A percentile compares a stretch with the other conserved stretches of the same genome.
phyloP scores from a whole-genome alignment of 2,329 filamentous ascomycete genomes.

The Aspergillus novoparasiticus region DNA sequence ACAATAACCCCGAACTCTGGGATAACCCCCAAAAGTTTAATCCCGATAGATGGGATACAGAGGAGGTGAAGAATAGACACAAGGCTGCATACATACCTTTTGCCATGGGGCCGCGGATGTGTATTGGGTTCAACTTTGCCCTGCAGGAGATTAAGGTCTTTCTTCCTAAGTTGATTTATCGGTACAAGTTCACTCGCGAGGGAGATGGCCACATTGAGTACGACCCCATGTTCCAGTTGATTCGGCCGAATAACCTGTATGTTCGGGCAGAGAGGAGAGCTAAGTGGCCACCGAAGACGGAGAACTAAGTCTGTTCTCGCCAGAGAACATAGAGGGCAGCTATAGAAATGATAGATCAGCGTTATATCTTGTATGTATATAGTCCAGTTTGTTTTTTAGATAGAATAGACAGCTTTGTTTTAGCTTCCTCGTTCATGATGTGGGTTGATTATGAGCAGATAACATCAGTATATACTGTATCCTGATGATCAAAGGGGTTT shows the following conservation, averaged over 20 bases:
- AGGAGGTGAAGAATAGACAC: conserved; percentile 55
- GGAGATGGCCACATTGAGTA: conserved; percentile 49
- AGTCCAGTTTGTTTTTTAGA: neutral
- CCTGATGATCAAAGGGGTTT: too few relatives aligned
- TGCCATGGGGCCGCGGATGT: conserved; percentile 58
- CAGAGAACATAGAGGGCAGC: neutral
- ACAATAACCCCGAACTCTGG: conserved; percentile 59
- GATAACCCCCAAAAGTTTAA: conserved; percentile 60
- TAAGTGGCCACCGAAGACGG: conserved; percentile 29
- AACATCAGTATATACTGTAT: too few relatives aligned
- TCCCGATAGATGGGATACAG: conserved; percentile 62
- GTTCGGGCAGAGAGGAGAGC: conserved; percentile 20
- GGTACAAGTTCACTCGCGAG: conserved; percentile 60
- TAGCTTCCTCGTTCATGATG: neutral
- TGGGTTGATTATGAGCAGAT: too few relatives aligned
- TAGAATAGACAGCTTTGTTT: neutral
- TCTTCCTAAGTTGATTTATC: conserved; percentile 59
- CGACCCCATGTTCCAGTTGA: conserved; percentile 33
- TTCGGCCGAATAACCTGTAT: conserved; percentile 32
- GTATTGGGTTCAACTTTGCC: conserved; percentile 67
- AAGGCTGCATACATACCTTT: conserved; percentile 61
- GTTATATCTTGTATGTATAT: neutral
- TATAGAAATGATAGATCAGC: neutral
- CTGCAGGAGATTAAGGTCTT: conserved; percentile 61
- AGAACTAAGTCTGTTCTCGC: neutral